Evolutionary conservation across 176 grass and related monocot species (phyloP).

Genomic region (Bonia amplexicaulis): DNA sequence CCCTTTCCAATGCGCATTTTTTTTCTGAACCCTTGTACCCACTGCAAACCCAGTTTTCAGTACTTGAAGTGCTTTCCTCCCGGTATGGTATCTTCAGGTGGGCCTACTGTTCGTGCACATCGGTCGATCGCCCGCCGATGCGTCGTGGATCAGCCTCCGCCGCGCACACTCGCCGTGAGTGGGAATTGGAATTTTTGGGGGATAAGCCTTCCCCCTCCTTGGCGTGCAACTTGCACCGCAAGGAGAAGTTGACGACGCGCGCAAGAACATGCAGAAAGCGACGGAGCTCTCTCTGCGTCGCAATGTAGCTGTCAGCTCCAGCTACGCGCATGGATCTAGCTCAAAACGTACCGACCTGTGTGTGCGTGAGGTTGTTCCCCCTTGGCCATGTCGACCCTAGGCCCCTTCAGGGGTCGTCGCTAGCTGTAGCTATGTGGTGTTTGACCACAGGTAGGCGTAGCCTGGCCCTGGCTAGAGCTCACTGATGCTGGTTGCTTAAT

Average conservation of each 20-base stretch:
- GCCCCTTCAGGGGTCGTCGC: conserved; percentile 24
- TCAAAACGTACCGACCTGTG: neutral
- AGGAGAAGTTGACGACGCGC: neutral
- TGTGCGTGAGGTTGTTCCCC: neutral
- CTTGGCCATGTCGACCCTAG: neutral
- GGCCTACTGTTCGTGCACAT: conserved; percentile 45
- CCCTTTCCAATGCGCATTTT: conserved; percentile 30
- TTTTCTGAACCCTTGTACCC: conserved; percentile 43
- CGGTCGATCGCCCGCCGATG: conserved; percentile 27
- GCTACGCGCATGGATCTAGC: neutral
- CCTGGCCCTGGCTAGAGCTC: conserved; percentile 4
- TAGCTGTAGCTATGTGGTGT: neutral
- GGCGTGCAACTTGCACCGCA: conserved; percentile 26
- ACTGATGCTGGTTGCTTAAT: conserved; percentile 10
- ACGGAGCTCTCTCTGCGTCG: neutral
- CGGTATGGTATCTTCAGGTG: conserved; percentile 49
- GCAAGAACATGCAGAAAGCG: neutral
- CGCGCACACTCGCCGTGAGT: conserved; percentile 33
- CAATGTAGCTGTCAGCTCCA: conserved; percentile 29
- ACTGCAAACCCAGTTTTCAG: conserved; percentile 25
- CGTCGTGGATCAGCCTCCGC: conserved; percentile 38
- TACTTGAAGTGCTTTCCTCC: conserved; percentile 32
- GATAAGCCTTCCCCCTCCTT: conserved; percentile 4
- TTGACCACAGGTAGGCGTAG: conserved; percentile 21
- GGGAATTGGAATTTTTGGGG: conserved; percentile 31